Evolutionary conservation across 306 rosid species (phyloP).

Genomic region (Rosa multiflora): DNA sequence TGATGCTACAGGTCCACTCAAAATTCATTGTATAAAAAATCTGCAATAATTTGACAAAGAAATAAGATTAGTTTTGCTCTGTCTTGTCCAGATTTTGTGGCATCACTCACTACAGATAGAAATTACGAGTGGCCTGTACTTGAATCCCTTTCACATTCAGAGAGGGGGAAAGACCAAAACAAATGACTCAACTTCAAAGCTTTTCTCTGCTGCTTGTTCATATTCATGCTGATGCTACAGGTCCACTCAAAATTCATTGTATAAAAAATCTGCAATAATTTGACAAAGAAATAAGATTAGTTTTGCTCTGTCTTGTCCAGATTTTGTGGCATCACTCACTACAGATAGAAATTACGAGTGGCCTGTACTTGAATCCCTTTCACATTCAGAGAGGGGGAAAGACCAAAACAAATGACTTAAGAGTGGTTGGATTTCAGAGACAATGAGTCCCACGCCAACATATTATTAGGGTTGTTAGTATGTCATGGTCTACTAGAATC

Average conservation of each 20-base stretch:
- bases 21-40: no score
- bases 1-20: constrained; percentile 8
- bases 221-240: constrained; percentile 20
- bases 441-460: constrained; percentile 20
- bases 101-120: background rate
- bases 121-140: constrained; percentile 2
- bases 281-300: background rate
- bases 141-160: background rate
- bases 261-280: background rate
- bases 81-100: constrained; percentile 8
- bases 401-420: background rate
- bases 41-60: background rate
- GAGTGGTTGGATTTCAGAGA: background rate
- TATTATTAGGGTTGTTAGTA: constrained; percentile 24
- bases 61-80: background rate
- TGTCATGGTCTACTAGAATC: constrained; percentile 20
- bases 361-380: constrained; percentile 8
- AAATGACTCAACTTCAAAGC: background rate
- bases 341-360: background rate
- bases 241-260: background rate
- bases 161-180: constrained; percentile 12
- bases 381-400: background rate
- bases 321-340: constrained; percentile 15
- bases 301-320: background rate
- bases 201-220: background rate